Percentiles rank a stretch among this genome's conserved stretches.
Evolutionary conservation across 371 early-diverging fungal species (phyloP).

Genomic region (Dichotomocladium elegans): DNA sequence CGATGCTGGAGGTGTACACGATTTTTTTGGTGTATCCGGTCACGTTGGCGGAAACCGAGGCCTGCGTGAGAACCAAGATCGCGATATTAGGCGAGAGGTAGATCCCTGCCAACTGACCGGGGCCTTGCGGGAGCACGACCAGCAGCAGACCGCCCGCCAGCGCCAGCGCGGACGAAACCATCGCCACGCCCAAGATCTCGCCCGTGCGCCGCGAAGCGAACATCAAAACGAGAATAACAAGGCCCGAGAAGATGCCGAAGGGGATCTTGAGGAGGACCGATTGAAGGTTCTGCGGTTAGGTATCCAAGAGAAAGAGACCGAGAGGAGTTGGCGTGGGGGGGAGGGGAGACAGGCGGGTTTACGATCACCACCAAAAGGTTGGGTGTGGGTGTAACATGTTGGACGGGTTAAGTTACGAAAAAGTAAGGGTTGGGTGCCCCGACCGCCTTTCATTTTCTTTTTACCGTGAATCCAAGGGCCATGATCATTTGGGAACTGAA

Average conservation of each 20-base stretch:
- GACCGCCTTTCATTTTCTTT: not conserved
- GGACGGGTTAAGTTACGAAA: too few species aligned
- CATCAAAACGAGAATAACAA: not conserved
- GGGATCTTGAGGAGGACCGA: not conserved
- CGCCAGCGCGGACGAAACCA: not conserved
- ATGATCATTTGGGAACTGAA: slow-evolving; percentile 5
- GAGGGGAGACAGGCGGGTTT: too few species aligned
- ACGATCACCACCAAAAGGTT: too few species aligned
- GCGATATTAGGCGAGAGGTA: slow-evolving; percentile 3
- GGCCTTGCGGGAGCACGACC: not conserved
- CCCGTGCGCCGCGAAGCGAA: not conserved
- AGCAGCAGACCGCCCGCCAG: slow-evolving; percentile 2
- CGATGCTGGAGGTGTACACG: slow-evolving; percentile 5
- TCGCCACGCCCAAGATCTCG: not conserved
- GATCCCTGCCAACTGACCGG: slow-evolving; percentile 5
- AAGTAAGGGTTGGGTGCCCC: too few species aligned
- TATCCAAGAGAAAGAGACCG: too few species aligned
- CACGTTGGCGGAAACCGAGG: slow-evolving; percentile 5
- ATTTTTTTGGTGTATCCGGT: slow-evolving; percentile 13
- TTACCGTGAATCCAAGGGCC: slow-evolving; percentile 14
- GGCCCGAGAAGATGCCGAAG: not conserved
- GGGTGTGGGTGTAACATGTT: not conserved
- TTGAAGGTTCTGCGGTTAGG: not conserved
- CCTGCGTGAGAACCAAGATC: slow-evolving; percentile 4
- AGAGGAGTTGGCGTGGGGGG: too few species aligned